Evolutionary conservation across 1,284 basidiomycete genomes (phyloP).

Genomic region (Apiotrichum veenhuisii): DNA sequence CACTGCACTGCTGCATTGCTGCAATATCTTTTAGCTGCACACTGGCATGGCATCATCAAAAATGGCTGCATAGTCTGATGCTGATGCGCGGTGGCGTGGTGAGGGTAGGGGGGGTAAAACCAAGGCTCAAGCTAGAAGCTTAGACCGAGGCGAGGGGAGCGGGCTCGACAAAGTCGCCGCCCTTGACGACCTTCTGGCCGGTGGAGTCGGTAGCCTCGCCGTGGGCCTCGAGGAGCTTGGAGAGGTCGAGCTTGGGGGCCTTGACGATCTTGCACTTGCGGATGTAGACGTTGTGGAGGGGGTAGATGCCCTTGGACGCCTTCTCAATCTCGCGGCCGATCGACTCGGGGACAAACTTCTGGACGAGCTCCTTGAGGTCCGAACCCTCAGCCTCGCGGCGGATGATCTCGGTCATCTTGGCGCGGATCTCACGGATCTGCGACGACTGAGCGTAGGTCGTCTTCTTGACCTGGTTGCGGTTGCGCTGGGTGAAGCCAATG

Average conservation of each 20-base stretch:
- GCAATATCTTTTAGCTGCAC: no score
- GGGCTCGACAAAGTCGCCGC: slow-evolving; percentile 51
- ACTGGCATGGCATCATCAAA: no score
- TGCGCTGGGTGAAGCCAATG: slow-evolving; percentile 98
- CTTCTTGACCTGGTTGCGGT: slow-evolving; percentile 95
- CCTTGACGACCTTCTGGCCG: slow-evolving; percentile 47
- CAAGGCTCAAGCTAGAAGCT: slow-evolving; percentile 22
- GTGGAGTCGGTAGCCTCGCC: slow-evolving; percentile 79
- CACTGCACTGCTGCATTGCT: no score
- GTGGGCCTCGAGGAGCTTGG: slow-evolving; percentile 93
- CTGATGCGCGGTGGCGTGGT: no score
- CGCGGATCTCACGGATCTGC: slow-evolving; percentile 96
- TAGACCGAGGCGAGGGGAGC: slow-evolving; percentile 51
- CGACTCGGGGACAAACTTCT: slow-evolving; percentile 98
- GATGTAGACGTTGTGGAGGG: slow-evolving; percentile 75
- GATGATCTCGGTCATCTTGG: slow-evolving; percentile 99
- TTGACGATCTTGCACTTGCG: slow-evolving; percentile 97
- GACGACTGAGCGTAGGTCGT: slow-evolving; percentile 96
- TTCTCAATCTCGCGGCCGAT: slow-evolving; percentile 99
- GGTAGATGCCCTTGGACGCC: slow-evolving; percentile 58
- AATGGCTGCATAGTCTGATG: no score
- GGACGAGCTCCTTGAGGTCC: slow-evolving; percentile 95
- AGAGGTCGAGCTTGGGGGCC: slow-evolving; percentile 92
- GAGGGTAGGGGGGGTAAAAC: slow-evolving; percentile 7
- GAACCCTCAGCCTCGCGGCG: slow-evolving; percentile 90